Base-by-base conservation (phyloP, 306 rosid genomes). In the Vigna reflexopilosa region DNA sequence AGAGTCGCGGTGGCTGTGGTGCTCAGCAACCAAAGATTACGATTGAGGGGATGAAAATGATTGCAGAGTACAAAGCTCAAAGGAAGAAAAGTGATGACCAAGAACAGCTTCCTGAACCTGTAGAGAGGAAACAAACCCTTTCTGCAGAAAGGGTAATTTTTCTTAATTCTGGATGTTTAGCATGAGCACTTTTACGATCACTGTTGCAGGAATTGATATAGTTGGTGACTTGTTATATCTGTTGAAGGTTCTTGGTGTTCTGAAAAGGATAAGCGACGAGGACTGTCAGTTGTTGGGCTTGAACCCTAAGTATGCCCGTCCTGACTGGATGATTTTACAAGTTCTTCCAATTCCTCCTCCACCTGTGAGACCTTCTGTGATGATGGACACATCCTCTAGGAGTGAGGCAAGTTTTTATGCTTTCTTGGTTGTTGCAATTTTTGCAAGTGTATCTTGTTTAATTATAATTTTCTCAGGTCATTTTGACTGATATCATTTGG, bases 291-390 rank as follows among this genome's bases (percentile, higher is more conserved):
- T 95, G 77, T 80, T 95, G 72, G 99, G 99, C 77, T 86, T 95
- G 84, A 88, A 88, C 77, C 99, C 99, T 2, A 93, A 91, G 80
- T 95, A 84, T 81, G 99, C 99, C 58, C 97, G 98, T 13, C 99
- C 99, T 15, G 99, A 95, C 76, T 95, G 97, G 99, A 87, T 95
- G 99, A 93, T 95, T 76, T 84, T 95, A 42, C 98, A 95, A 93
- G 99, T 95, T 74, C 99, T 95, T 77, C 99, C 99, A 12, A 91
- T 95, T 76, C 99, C 99, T 75, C 99, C 99, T 36, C 99, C 96
- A 74, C 98, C 99, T 14, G 99, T 95, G 73, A 93, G 99, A 72
- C 99, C 99, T 42, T 95, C 99, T 66, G 99, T 95, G 40, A 95
- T 95, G 99, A 95, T 95, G 99, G 98, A 95, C 80, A 93, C 98